Base-by-base conservation (phyloP, 2,329 filamentous ascomycete species). In the Xylaria sp. region DNA sequence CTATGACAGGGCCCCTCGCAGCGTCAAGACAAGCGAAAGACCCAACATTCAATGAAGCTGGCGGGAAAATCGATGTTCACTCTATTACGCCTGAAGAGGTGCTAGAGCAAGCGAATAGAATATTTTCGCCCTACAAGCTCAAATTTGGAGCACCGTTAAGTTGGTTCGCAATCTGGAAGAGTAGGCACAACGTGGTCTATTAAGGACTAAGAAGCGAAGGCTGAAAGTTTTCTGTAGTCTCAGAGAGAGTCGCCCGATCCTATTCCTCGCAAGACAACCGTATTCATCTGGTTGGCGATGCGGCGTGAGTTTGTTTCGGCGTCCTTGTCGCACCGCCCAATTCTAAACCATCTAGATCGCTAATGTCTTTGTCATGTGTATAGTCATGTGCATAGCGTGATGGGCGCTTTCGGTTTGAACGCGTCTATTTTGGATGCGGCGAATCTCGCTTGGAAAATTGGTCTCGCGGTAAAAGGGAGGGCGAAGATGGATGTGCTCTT, bases 341-440 rank as follows among this genome's bases (percentile, higher is more conserved):
- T 8, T n/a, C 17, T 1, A 41, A 41, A 43, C 13, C 1, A 37
- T 23, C 6, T 3, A 5, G n/a, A 29, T 48, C 40, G 29, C 55
- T 58, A 44, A 53, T 25, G 27, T 19, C 8, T 8, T 21, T 35
- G 1, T 11, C 17, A 23, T n/a, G 15, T 13, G 19, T 38, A 19
- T 19, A 74, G 72, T 2, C 73, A 75, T 51, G 70, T 76, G 9
- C 75, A 77, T 58, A 72, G 69, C 9, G 72, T 75, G 13, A 69
- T 77, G 62, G 75, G 74, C 1, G 75, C 74, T 1, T 76, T 76
- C 48, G 75, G 75, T 9, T 70, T 76, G 1, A 77, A 77, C 55
- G 67, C 73, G 1, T 75, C 74, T n/a, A 74, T 77, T 48, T 55
- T 71, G 8, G 75, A 77, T 54, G 71, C 72, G 7, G 66, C 71